Conservation (phyloP, 495 filamentous ascomycete species). For the Trichocladium uniseriatum region DNA sequence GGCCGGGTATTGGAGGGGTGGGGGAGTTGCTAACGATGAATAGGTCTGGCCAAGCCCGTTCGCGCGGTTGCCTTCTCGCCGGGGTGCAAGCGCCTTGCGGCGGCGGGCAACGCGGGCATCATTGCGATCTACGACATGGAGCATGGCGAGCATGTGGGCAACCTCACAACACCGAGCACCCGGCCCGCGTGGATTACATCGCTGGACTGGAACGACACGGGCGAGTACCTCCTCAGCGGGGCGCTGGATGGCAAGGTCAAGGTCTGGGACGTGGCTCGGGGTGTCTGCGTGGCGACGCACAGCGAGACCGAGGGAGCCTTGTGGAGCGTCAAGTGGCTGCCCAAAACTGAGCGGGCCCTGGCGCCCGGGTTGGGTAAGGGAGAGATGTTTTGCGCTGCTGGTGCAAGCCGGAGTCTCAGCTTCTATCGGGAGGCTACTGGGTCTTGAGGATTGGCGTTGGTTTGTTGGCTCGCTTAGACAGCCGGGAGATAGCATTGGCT, state of each 20-base stretch:
- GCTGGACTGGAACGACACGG: slow-evolving; percentile 87
- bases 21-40: neutral
- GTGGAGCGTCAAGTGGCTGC: slow-evolving; percentile 84
- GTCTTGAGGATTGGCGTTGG: slow-evolving; percentile 20
- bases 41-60: slow-evolving; percentile 78
- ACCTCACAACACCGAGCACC: slow-evolving; percentile 48
- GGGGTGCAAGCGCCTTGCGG: slow-evolving; percentile 71
- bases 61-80: slow-evolving; percentile 82
- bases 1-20: neutral
- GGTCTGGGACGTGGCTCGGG: slow-evolving; percentile 81
- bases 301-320: slow-evolving; percentile 78
- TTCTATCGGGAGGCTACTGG: slow-evolving; percentile 92
- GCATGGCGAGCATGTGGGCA: slow-evolving; percentile 86
- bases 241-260: slow-evolving; percentile 88
- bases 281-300: slow-evolving; percentile 84
- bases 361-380: slow-evolving; percentile 47
- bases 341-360: slow-evolving; percentile 45
- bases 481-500: no score
- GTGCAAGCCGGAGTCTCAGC: slow-evolving; percentile 66
- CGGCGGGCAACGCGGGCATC: slow-evolving; percentile 80
- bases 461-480: no score
- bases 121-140: slow-evolving; percentile 86
- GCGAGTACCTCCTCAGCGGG: slow-evolving; percentile 83
- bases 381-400: slow-evolving; percentile 81
- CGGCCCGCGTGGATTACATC: slow-evolving; percentile 80